These are phyloP conservation scores for Silene vulgaris DNA, from an alignment of 179 eudicot genomes.

Conservation along the genomic window DNA sequence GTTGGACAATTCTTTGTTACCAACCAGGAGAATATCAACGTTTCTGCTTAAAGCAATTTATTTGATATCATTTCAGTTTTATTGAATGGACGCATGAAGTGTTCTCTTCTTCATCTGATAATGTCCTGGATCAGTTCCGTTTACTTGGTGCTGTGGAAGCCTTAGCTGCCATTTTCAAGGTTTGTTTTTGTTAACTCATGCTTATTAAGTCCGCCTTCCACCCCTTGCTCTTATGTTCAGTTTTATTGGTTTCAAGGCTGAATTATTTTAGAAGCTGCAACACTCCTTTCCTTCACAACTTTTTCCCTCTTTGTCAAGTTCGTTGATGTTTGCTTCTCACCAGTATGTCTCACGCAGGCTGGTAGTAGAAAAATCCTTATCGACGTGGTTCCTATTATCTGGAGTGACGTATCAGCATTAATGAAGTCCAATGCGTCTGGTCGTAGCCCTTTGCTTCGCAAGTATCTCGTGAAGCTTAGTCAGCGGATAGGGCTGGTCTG, in stretches of 20 bases:
- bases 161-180: slow-evolving; percentile 86
- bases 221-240: neutral
- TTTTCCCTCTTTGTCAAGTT: neutral
- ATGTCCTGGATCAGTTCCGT: slow-evolving; percentile 61
- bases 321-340: slow-evolving; percentile 1
- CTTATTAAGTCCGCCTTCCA: neutral
- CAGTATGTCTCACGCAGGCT: slow-evolving; percentile 40
- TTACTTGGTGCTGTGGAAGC: slow-evolving; percentile 84
- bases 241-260: slow-evolving; percentile 6
- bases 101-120: slow-evolving; percentile 53
- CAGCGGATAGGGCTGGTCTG: slow-evolving; percentile 79
- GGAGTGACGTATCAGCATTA: slow-evolving; percentile 71
- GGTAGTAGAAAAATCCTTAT: slow-evolving; percentile 65
- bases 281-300: neutral
- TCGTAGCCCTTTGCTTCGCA: slow-evolving; percentile 86
- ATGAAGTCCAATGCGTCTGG: slow-evolving; percentile 65
- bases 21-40: neutral
- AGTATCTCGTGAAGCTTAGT: slow-evolving; percentile 74
- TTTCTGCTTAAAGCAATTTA: neutral
- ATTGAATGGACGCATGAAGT: slow-evolving; percentile 73
- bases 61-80: slow-evolving; percentile 55
- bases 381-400: slow-evolving; percentile 54
- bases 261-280: neutral
- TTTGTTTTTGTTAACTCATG: slow-evolving; percentile 27
- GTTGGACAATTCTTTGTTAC: neutral